These are phyloP conservation scores for Amoeboaphelidium occidentale DNA, from an alignment of 371 early-diverging fungal species.

Conservation along the genomic window DNA sequence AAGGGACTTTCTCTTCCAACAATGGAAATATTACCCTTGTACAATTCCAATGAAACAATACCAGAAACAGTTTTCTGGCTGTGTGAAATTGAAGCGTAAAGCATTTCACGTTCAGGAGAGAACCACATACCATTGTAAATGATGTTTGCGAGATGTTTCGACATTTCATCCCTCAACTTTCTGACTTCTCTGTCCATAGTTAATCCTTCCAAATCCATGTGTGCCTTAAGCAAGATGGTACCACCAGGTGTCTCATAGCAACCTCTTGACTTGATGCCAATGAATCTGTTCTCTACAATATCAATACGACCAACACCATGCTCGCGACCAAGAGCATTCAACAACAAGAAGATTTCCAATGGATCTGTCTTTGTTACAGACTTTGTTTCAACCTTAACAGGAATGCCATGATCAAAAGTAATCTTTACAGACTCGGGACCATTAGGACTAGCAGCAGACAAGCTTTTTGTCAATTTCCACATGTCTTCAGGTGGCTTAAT, in stretches of 20 bases:
- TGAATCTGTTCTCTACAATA: conserved; percentile 93
- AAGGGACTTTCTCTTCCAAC: conserved; percentile 68
- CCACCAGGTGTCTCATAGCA: conserved; percentile 96
- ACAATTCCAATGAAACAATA: conserved; percentile 62
- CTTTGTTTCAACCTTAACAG: conserved; percentile 61
- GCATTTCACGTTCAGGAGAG: conserved; percentile 77
- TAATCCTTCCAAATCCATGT: conserved; percentile 83
- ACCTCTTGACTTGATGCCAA: conserved; percentile 92
- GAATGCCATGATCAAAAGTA: conserved; percentile 62
- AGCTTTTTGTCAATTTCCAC: conserved; percentile 90
- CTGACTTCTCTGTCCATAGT: conserved; percentile 84
- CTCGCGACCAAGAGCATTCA: conserved; percentile 80
- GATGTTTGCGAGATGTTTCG: conserved; percentile 27
- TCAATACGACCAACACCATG: conserved; percentile 92
- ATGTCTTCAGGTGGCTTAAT: conserved; percentile 81
- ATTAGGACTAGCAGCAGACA: conserved; percentile 82
- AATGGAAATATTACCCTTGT: conserved; percentile 74
- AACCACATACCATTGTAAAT: conserved; percentile 85
- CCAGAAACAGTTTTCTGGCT: conserved; percentile 70
- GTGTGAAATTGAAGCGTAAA: conserved; percentile 45
- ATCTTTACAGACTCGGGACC: conserved; percentile 76
- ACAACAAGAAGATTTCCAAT: conserved; percentile 70
- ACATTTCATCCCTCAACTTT: conserved; percentile 48
- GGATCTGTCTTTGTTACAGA: conserved; percentile 12
- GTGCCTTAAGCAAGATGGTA: conserved; percentile 75